Base-by-base conservation (phyloP, 2,329 filamentous ascomycete species). In the Colletotrichum sp. region DNA sequence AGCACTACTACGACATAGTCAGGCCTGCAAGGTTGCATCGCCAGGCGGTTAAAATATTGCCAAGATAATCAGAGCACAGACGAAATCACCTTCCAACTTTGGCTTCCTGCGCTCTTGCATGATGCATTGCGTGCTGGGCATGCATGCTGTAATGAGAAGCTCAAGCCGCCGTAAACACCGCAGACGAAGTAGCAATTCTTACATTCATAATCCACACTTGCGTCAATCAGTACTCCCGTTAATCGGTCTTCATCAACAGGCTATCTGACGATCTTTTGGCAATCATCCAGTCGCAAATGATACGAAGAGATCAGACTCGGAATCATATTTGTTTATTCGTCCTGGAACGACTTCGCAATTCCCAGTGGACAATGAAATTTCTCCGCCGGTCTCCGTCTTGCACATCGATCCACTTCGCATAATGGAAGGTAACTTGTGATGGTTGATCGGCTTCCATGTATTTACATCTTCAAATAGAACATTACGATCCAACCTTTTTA, bases 31-130 rank as follows among this genome's bases (percentile, higher is more conserved):
- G 63, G 70, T 72, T 26, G 64, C 70, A 72, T 72, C 26, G 52
- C 28, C 34, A 24, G 55, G 28, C 63, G 63, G 70, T 66, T 44
- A 28, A 36, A 26, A 59, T 44, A 15, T 49, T 44, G 62, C 69
- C 69, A 68, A 68, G 69, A n/a, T 24, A 30, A 21, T 24, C 18
- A 1, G 30, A 24, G 13, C n/a, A 32, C 12, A 39, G 21, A 16
- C 12, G 8, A 52, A 21, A 52, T 44, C 28, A 72, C 69, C 69
- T 72, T 72, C 69, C 69, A 26, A 26, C 30, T 72, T 59, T 39
- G 62, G 69, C 34, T 21, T 59, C 12, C 36, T 28, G 24, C 60
- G 60, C 30, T 66, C 57, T 26, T 26, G 16, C 59, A 34, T 44
- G 57, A 34, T 18, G 57, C 57, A 52, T 64, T 62, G 32, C 24